A percentile compares a stretch with the other conserved stretches of the same genome.
Evolutionary conservation across 2,329 filamentous ascomycete genomes (phyloP).

Genomic region (Aspergillus latus): DNA sequence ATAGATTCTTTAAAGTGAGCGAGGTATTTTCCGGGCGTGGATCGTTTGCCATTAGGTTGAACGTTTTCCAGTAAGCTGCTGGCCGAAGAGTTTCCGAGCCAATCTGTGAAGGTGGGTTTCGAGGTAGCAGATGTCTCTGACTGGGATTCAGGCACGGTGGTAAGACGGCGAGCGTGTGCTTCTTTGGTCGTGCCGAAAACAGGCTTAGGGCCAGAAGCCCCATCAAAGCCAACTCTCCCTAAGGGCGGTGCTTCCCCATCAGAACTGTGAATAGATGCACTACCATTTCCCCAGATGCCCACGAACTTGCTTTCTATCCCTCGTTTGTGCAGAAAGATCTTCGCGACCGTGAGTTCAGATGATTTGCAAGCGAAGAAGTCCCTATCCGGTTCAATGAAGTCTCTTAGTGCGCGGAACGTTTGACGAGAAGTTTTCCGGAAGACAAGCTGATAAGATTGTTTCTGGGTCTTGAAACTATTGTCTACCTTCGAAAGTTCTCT

Average conservation of each 20-base stretch:
- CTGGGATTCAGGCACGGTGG: background rate
- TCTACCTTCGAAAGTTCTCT: slow-evolving; percentile 33
- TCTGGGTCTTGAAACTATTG: slow-evolving; percentile 27
- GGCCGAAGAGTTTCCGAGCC: slow-evolving; percentile 2
- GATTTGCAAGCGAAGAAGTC: slow-evolving; percentile 33
- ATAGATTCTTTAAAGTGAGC: background rate
- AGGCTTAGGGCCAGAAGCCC: background rate
- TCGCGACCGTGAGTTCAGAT: slow-evolving; percentile 33
- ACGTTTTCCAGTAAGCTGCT: slow-evolving; percentile 16
- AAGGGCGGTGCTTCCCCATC: background rate
- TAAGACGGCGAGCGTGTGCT: background rate
- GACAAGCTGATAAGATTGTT: slow-evolving; percentile 29
- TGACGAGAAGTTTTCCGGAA: slow-evolving; percentile 28
- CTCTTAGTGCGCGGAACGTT: slow-evolving; percentile 16
- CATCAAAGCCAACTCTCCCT: background rate
- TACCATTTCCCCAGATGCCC: slow-evolving; percentile 35
- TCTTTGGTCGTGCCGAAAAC: background rate
- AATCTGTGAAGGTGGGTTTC: slow-evolving; percentile 16
- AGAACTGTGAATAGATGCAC: slow-evolving; percentile 16
- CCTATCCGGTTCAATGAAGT: slow-evolving; percentile 22
- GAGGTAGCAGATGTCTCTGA: background rate
- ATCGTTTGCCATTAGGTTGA: slow-evolving; percentile 9
- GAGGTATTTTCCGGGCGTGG: background rate
- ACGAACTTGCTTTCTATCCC: slow-evolving; percentile 30
- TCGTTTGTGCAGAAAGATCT: slow-evolving; percentile 31